Percentiles rank a stretch among this genome's conserved stretches.
These are phyloP conservation scores for Xylariaceae sp. DNA, from an alignment of 2,329 filamentous ascomycete species.

Conservation along the genomic window DNA sequence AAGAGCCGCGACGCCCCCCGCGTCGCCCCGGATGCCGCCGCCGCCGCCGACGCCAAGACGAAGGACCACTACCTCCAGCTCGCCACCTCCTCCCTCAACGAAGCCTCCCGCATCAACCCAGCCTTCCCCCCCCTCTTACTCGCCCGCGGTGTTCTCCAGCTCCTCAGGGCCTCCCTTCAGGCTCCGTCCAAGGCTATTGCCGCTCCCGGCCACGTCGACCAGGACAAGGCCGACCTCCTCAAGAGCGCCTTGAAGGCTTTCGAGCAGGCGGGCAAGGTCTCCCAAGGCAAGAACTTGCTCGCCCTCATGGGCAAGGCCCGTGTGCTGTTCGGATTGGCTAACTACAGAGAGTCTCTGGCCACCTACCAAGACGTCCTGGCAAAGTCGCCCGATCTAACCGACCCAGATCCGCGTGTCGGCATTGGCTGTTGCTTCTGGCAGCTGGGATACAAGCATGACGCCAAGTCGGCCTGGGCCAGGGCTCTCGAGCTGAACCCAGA, in stretches of 20 bases:
- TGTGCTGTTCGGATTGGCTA: slow-evolving; percentile 79
- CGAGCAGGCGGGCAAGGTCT: slow-evolving; percentile 85
- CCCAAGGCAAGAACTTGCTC: slow-evolving; percentile 83
- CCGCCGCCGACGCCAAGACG: slow-evolving; percentile 71
- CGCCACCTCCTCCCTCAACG: slow-evolving; percentile 89
- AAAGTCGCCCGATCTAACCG: slow-evolving; percentile 80
- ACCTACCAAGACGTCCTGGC: slow-evolving; percentile 83
- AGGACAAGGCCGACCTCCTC: slow-evolving; percentile 73
- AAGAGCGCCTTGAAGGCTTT: slow-evolving; percentile 88
- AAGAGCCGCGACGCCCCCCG: slow-evolving; percentile 78
- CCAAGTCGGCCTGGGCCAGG: slow-evolving; percentile 85
- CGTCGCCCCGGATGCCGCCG: slow-evolving; percentile 57
- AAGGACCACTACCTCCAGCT: slow-evolving; percentile 91
- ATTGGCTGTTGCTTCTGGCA: slow-evolving; percentile 98
- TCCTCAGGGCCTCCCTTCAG: slow-evolving; percentile 82
- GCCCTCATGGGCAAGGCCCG: slow-evolving; percentile 86
- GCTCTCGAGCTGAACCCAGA: slow-evolving; percentile 75
- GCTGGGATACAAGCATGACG: slow-evolving; percentile 88
- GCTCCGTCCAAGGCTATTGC: slow-evolving; percentile 65
- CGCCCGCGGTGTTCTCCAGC: slow-evolving; percentile 81
- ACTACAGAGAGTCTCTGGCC: slow-evolving; percentile 77
- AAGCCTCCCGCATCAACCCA: slow-evolving; percentile 90
- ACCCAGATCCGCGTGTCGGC: slow-evolving; percentile 92
- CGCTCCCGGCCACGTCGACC: slow-evolving; percentile 60
- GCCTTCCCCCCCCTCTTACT: slow-evolving; percentile 88